Base-by-base conservation (phyloP, 2,329 filamentous ascomycete species). In the Aureobasidium melanogenum region DNA sequence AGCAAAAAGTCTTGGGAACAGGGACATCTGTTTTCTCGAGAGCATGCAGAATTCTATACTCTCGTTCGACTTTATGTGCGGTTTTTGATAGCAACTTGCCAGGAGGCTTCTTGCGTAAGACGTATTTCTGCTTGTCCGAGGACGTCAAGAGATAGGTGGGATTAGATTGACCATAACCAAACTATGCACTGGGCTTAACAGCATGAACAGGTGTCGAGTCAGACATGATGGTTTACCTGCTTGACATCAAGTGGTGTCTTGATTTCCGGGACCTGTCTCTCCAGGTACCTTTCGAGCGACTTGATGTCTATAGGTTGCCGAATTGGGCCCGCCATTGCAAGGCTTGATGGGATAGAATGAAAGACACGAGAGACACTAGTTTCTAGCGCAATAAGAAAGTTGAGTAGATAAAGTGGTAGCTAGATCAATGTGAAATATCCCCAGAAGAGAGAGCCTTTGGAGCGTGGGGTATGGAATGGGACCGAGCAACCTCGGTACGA, bases 91-190 rank as follows among this genome's bases (percentile, higher is more conserved):
- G 82, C 41, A 99, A 86, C 77, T 88, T 86, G 65, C 94, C 94
- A n/a, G 94, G 93, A 0, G 94, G 94, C 78, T 97, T 97, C 83
- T 99, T 97, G 73, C 94, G 90, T 79, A 97, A 83, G 36, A 99
- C 94, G 76, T 87, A 96, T 71, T 86, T 85, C 67, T 79, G 74
- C 56, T 86, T 84, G 71, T 85, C 80, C 66, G 84, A 80, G 57
- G 86, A 86, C 17, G 86, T 96, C 70, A 97, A 81, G 70, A 93
- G 90, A 77, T 97, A 99, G 2, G 94, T 99, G 47, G 94, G 94
- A 73, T 97, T 99, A 62, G 91, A 96, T 77, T 97, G 94, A 63
- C 94, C 94, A 73, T 95, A 97, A 69, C 92, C 91, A 73, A 97
- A 99, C 89, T 97, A 70, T 38, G 55, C 17, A 15, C 30, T 24